phyloP scores from a whole-genome alignment of 371 early-diverging fungal genomes.

The Coemansia sp. region DNA sequence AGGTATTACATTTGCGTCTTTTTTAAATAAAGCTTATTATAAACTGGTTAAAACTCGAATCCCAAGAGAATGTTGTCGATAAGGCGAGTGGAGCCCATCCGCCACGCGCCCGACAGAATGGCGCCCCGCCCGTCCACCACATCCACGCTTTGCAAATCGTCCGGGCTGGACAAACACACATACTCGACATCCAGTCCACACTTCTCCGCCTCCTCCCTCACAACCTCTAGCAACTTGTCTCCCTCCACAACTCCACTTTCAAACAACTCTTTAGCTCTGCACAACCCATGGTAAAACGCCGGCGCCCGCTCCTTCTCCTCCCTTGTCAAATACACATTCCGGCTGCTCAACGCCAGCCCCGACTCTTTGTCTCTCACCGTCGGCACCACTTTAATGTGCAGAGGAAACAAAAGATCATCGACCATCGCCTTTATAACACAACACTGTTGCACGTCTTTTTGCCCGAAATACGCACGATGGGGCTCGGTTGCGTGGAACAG shows the following conservation, averaged over 20 bases:
- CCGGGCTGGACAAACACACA: conserved; percentile 73
- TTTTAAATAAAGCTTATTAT: not conserved
- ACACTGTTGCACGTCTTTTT: conserved; percentile 97
- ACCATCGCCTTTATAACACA: conserved; percentile 79
- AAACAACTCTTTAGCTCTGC: conserved; percentile 57
- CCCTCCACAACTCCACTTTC: conserved; percentile 55
- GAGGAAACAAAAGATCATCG: conserved; percentile 78
- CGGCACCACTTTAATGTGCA: conserved; percentile 70
- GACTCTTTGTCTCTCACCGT: conserved; percentile 74
- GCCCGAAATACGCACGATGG: conserved; percentile 83
- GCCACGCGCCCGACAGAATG: conserved; percentile 86
- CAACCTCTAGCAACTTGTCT: conserved; percentile 55
- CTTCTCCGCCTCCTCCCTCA: conserved; percentile 49
- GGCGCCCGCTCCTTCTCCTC: conserved; percentile 73
- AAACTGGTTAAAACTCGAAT: conserved; percentile 29
- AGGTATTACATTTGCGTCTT: not conserved
- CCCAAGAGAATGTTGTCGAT: conserved; percentile 88
- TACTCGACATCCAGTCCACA: conserved; percentile 73
- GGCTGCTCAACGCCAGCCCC: conserved; percentile 87
- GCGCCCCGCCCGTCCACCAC: conserved; percentile 60
- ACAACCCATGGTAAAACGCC: conserved; percentile 72
- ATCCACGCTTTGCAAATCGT: conserved; percentile 63
- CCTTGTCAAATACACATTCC: conserved; percentile 81
- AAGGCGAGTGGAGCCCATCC: conserved; percentile 84
- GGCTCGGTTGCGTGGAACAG: conserved; percentile 90